These are phyloP conservation scores for Otatea glauca DNA, from an alignment of 176 grass and related monocot species.

Conservation along the genomic window DNA sequence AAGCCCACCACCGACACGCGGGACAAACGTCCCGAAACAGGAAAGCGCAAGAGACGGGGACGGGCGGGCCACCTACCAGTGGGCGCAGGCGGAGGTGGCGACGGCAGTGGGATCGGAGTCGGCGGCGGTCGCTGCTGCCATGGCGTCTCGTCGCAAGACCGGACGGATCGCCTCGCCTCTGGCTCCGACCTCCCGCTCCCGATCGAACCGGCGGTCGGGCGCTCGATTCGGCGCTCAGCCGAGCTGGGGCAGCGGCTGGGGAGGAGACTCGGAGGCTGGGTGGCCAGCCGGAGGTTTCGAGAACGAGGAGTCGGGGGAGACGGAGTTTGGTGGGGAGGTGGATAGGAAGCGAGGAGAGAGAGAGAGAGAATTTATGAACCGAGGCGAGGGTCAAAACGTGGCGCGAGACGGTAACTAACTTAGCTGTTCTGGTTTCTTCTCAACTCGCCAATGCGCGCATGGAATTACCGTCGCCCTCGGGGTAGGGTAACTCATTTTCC, in stretches of 20 bases:
- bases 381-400: too few relatives aligned
- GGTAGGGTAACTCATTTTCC: too few relatives aligned
- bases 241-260: not conserved
- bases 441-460: too few relatives aligned
- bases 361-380: constrained; percentile 13
- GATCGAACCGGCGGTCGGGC: constrained; percentile 18
- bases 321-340: constrained; percentile 35
- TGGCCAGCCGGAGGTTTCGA: constrained; percentile 39
- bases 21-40: not conserved
- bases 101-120: constrained; percentile 27
- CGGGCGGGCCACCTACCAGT: constrained; percentile 56
- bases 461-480: too few relatives aligned
- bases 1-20: constrained; percentile 2
- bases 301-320: not conserved
- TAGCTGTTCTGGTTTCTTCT: too few relatives aligned
- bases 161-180: constrained; percentile 1
- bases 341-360: not conserved
- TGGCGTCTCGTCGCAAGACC: constrained; percentile 25
- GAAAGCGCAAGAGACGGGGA: not conserved
- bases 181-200: not conserved
- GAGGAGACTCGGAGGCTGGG: not conserved
- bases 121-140: constrained; percentile 41
- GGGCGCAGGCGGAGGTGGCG: constrained; percentile 57
- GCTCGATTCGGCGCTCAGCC: not conserved
- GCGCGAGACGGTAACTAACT: too few relatives aligned